Evolutionary conservation across 2,329 filamentous ascomycete species (phyloP), one percentile per base, ranked within the genome.

Genomic region (Curvularia sp.): DNA sequence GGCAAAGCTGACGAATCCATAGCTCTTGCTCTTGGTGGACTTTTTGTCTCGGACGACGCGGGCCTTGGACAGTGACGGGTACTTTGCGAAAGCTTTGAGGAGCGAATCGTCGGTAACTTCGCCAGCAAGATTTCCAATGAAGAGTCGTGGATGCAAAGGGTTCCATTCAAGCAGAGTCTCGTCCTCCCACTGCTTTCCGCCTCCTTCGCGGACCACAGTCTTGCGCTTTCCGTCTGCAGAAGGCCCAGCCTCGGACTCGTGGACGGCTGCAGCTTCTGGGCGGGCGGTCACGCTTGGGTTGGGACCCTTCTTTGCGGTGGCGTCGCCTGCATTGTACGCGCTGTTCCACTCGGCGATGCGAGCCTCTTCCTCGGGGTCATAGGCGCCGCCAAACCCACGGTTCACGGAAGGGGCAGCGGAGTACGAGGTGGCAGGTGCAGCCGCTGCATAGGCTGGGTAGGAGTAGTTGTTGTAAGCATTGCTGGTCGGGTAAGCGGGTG

Each of bases 71-170:
- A 98, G 87, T 1, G 92, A 96, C 18, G 87, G 83, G 83, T 96
- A 99, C 58, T 89, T 88, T 19, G 91, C 84, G 71, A 99, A 99
- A 1, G 95, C 95, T 79, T 99, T 99, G 70, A 95, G 84, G 10
- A 99, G 84, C 1, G 92, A 95, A 55, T 99, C 95, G 77, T 99
- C 95, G 1, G 95, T 99, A 28, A 96, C 95, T 81, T 99, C 95
- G 67, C 95, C 95, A 39, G 95, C 95, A 50, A 99, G 85, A 77
- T 99, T 99, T 64, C 95, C 95, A 15, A 98, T 93, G 77, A 98
- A 98, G 42, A 99, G 87, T 34, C 95, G 92, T 72, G 97, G 91
- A 75, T 99, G 95, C 27, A 90, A 86, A 1, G 94, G 94, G 73
- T 98, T 93, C 95, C 95, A 99, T 76, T 98, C 95, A 2, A 98